phyloP scores from a whole-genome alignment of 148 eudicot species.

The Silene uniflora region DNA sequence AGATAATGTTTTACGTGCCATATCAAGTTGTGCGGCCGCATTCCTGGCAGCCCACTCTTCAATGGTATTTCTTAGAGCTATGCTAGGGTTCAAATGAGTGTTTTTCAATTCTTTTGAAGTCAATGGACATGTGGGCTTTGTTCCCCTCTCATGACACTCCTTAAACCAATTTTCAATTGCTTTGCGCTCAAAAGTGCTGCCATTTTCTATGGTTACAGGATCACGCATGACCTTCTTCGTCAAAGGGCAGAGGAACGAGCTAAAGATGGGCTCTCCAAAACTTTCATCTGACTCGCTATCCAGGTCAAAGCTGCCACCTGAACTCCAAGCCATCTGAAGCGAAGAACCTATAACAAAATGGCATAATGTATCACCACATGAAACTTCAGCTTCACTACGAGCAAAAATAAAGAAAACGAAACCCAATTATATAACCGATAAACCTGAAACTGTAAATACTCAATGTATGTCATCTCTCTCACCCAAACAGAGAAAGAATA shows the following conservation, averaged over 20 bases:
- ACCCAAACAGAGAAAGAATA: background rate
- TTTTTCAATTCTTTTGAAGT: constrained; percentile 55
- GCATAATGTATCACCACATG: background rate
- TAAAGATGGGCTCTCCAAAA: constrained; percentile 61
- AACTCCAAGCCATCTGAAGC: constrained; percentile 62
- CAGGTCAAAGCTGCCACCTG: constrained; percentile 54
- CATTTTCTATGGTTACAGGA: constrained; percentile 75
- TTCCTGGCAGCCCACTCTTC: constrained; percentile 91
- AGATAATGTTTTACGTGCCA: constrained; percentile 56
- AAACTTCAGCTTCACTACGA: background rate
- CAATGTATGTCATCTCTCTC: background rate
- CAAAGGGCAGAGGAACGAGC: constrained; percentile 73
- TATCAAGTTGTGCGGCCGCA: constrained; percentile 79
- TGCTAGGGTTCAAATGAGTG: constrained; percentile 66
- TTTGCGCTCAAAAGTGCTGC: constrained; percentile 73
- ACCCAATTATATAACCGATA: background rate
- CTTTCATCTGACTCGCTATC: constrained; percentile 72
- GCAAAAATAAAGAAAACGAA: background rate
- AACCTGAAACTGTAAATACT: background rate
- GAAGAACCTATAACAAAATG: constrained; percentile 3
- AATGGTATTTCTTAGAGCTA: constrained; percentile 66
- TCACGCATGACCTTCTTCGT: constrained; percentile 77
- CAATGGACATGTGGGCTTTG: constrained; percentile 60
- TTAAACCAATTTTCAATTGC: constrained; percentile 88
- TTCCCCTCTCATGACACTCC: constrained; percentile 61